Base-by-base conservation (phyloP, 2,329 filamentous ascomycete genomes). In the Didymella sp. region DNA sequence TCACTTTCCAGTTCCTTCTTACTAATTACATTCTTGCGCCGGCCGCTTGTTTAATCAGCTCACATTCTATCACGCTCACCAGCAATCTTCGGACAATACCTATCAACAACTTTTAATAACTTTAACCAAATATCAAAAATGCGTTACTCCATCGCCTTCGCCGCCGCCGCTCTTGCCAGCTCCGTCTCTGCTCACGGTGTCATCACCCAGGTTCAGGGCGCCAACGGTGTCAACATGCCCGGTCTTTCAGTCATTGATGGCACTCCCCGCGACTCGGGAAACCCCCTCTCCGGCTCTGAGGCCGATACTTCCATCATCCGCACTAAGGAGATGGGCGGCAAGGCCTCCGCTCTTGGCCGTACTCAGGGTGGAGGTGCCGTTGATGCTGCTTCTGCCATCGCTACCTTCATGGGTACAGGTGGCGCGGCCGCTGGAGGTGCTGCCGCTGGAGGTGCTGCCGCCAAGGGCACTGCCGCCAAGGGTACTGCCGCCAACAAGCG, bases 251-350 rank as follows among this genome's bases (percentile, higher is more conserved):
- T 89, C 62, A 79, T 80, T 43, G 87, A 89, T 59, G 87, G 86
- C 67, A 89, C 87, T 60, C 87, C 87, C 47, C 86, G 87, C 69
- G 86, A 89, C 76, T 89, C 87, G 74, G 79, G 84, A 47, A 79
- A 78, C 66, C 85, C 87, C 64, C 61, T 73, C 42, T 89, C 86
- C 70, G 87, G 87, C 56, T 82, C 87, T n/a, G 83, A 89, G 73
- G 85, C 83, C 57, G 87, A 90, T 70, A 89, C 87, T n/a, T 81
- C 87, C 73, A 88, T 89, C 79, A 88, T 89, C 75, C 84, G 87
- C 33, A 76, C 83, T 58, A 75, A 78, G 12, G 87, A 89, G 76
- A 80, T 89, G 55, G 76, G 77, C 45, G 79, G 77, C 66, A 79
- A 81, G 64, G 85, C 84, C 31, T 81, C 80, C 30, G 80, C 87